Conservation (phyloP, 2,329 filamentous ascomycete species). For the Claviceps arundinis region DNA sequence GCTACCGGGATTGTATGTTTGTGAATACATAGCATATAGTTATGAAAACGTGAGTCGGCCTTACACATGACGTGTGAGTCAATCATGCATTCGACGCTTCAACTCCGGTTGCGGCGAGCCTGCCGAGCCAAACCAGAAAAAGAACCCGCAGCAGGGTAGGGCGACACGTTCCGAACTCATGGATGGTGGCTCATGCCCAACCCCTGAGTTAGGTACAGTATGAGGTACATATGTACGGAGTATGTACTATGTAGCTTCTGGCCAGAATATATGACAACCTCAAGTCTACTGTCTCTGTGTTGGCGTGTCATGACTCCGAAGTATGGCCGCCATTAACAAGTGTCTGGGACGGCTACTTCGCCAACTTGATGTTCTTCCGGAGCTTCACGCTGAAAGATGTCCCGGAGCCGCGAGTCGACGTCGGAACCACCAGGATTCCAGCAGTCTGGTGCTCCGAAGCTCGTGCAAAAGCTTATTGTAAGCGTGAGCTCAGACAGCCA, state of each 20-base stretch:
- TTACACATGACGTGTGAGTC: background rate
- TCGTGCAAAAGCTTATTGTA: background rate
- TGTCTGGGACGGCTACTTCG: background rate
- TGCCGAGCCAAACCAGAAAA: conserved; percentile 1
- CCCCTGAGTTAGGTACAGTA: no score
- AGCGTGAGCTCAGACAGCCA: background rate
- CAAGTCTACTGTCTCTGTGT: background rate
- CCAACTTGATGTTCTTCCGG: conserved; percentile 2
- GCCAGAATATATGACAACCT: background rate
- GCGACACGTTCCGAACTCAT: background rate
- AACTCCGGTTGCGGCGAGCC: conserved; percentile 2
- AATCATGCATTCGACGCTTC: conserved; percentile 7
- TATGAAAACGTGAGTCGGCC: background rate
- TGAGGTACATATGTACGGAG: no score
- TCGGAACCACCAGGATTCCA: conserved; percentile 5
- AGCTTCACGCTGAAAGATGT: conserved; percentile 7
- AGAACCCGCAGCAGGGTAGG: background rate
- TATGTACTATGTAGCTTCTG: background rate
- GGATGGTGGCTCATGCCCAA: no score
- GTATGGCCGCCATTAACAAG: background rate
- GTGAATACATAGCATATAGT: no score
- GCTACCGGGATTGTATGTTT: no score
- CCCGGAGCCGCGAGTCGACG: conserved; percentile 2
- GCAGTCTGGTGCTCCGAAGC: conserved; percentile 1
- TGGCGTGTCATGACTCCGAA: background rate